A percentile compares a stretch with the other conserved stretches of the same genome.
phyloP scores from a whole-genome alignment of 257 asterid genomes.

The Schizonepeta tenuifolia region DNA sequence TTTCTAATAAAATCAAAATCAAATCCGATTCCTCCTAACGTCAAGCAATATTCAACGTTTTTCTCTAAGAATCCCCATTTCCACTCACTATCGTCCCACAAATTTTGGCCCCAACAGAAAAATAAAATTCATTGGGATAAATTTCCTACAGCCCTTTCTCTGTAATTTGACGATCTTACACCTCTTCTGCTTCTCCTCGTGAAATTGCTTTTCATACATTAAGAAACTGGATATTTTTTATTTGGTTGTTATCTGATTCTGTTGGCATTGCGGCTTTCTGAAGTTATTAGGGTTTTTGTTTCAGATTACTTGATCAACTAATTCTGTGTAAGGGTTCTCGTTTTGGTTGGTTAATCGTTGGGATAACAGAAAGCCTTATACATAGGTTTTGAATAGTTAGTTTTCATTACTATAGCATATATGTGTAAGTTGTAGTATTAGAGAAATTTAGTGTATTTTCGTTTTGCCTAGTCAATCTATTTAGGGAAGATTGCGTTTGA shows the following conservation, averaged over 20 bases:
- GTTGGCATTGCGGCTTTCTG: conserved; percentile 49
- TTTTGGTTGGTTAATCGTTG: background rate
- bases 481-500: conserved; percentile 20
- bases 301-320: conserved; percentile 47
- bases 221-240: conserved; percentile 22
- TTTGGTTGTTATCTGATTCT: conserved; percentile 25
- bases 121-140: background rate
- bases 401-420: conserved; percentile 19
- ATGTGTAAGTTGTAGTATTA: conserved; percentile 12
- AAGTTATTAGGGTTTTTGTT: conserved; percentile 51
- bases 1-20: conserved; percentile 50
- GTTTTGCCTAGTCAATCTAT: conserved; percentile 14
- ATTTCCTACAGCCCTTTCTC: conserved; percentile 23
- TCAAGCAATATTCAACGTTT: conserved; percentile 48
- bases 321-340: conserved; percentile 22
- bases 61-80: conserved; percentile 35
- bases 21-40: conserved; percentile 46
- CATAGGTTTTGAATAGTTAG: conserved; percentile 30
- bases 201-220: conserved; percentile 14
- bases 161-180: conserved; percentile 41
- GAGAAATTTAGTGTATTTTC: conserved; percentile 16
- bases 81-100: conserved; percentile 28
- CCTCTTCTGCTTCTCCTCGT: conserved; percentile 23
- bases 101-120: conserved; percentile 6
- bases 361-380: conserved; percentile 12